Base-by-base conservation (phyloP, 1,139 yeast genomes). In the Zygosaccharomyces pseudobailii region DNA sequence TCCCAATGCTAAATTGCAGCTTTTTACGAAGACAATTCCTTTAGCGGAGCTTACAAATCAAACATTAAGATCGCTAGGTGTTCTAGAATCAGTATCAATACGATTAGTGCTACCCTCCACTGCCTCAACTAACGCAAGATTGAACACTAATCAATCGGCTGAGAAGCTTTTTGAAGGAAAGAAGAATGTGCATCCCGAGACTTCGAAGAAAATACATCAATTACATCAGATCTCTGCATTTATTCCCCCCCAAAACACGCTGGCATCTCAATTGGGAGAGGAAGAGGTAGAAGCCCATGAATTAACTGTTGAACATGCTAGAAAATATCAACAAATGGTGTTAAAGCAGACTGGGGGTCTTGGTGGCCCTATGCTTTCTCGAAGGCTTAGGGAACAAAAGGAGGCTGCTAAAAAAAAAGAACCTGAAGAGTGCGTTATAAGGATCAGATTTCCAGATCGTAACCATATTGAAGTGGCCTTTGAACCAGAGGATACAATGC, bases 381-480 rank as follows among this genome's bases (percentile, higher is more conserved):
- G 50, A 66, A 65, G 63, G 62, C 65, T 50, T 61, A 63, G 48
- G 61, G 68, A 54, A 56, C 58, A 44, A 55, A 55, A 40, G 53
- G 55, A 51, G 34, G 47, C 23, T 42, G 56, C 22, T 22, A 33
- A 53, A 4, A 52, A 51, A 10, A 53, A 54, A 19, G 48, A 46
- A 3, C 49, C 65, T 2, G 51, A 52, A 3, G 60, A 63, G n/a
- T 61, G 69, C 32, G 65, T 69, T 23, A 67, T 80, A 8, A 65
- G 85, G 43, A 57, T 80, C 28, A 72, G 73, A 51, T 79, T 80
- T 52, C 84, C 84, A 1, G 82, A 80, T 61, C 66, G 74, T 24
- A 62, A 74, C 4, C 69, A 72, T 25, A 59, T 80, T n/a, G 80
- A 79, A 50, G 63, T 75, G n/a, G 66, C 71, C 42, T 73, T 78